phyloP scores from a whole-genome alignment of 2,329 filamentous ascomycete species.

The Claviceps pazoutovae region DNA sequence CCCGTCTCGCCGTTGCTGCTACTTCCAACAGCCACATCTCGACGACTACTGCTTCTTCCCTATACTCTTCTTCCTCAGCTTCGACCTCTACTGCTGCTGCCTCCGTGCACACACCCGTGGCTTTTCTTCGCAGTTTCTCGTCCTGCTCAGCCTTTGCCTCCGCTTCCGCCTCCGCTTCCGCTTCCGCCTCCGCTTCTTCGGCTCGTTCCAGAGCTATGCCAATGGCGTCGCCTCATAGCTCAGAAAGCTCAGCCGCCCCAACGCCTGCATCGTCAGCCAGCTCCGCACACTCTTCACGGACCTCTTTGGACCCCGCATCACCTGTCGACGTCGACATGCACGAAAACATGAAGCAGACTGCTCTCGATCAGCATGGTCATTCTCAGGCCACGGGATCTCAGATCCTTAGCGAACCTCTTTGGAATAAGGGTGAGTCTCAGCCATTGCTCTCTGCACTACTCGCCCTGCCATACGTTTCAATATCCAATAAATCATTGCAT shows the following conservation, averaged over 20 bases:
- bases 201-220: conserved; percentile 10
- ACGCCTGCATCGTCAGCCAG: conserved; percentile 37
- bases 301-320: conserved; percentile 42
- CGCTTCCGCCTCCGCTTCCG: no score
- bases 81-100: not conserved
- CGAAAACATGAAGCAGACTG: conserved; percentile 45
- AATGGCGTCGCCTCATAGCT: conserved; percentile 26
- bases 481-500: not conserved
- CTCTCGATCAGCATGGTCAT: conserved; percentile 41
- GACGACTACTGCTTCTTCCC: conserved; percentile 3
- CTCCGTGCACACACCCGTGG: not conserved
- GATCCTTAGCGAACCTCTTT: conserved; percentile 45
- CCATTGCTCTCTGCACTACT: not conserved
- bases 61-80: conserved; percentile 1
- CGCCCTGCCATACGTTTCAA: not conserved
- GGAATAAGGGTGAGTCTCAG: conserved; percentile 46
- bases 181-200: not conserved
- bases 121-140: not conserved
- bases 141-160: not conserved
- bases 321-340: conserved; percentile 44
- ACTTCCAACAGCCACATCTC: conserved; percentile 3
- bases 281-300: conserved; percentile 34
- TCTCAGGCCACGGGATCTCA: conserved; percentile 44
- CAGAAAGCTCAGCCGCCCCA: conserved; percentile 35
- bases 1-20: conserved; percentile 3